phyloP scores from a whole-genome alignment of 139 green algal genomes.

The Trebouxia sp. region DNA sequence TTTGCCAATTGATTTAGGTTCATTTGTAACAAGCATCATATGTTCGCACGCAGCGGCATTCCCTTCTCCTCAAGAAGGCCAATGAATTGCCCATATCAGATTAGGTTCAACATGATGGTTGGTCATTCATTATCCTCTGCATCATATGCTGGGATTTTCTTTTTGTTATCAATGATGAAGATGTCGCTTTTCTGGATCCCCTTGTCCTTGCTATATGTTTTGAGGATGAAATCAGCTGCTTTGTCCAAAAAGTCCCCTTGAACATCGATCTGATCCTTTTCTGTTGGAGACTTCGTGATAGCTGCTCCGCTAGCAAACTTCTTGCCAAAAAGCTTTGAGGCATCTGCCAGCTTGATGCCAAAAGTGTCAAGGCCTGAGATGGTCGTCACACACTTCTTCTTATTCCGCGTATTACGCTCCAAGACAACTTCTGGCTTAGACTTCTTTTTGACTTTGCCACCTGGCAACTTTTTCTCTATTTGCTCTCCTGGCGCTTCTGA shows the following conservation, averaged over 20 bases:
- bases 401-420: slow-evolving; percentile 81
- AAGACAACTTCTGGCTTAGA: slow-evolving; percentile 71
- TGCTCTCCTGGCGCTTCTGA: slow-evolving; percentile 60
- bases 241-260: slow-evolving; percentile 80
- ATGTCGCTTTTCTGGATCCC: slow-evolving; percentile 69
- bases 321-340: slow-evolving; percentile 96
- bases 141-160: slow-evolving; percentile 63
- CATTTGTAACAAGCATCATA: too few relatives aligned
- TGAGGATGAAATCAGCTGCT: slow-evolving; percentile 77
- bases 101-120: background rate
- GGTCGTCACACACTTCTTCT: slow-evolving; percentile 94
- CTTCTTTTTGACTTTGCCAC: slow-evolving; percentile 78
- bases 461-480: slow-evolving; percentile 69
- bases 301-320: slow-evolving; percentile 96
- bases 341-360: slow-evolving; percentile 89
- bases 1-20: too few relatives aligned
- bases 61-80: background rate
- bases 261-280: slow-evolving; percentile 93
- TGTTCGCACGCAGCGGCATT: too few relatives aligned
- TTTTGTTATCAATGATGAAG: slow-evolving; percentile 72
- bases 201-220: slow-evolving; percentile 75
- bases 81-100: background rate
- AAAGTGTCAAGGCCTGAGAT: slow-evolving; percentile 86
- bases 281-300: slow-evolving; percentile 86
- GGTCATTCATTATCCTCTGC: slow-evolving; percentile 32